These are phyloP conservation scores for Trypanosoma cruzi DNA, from an alignment of 208 protist species.

Conservation along the genomic window DNA sequence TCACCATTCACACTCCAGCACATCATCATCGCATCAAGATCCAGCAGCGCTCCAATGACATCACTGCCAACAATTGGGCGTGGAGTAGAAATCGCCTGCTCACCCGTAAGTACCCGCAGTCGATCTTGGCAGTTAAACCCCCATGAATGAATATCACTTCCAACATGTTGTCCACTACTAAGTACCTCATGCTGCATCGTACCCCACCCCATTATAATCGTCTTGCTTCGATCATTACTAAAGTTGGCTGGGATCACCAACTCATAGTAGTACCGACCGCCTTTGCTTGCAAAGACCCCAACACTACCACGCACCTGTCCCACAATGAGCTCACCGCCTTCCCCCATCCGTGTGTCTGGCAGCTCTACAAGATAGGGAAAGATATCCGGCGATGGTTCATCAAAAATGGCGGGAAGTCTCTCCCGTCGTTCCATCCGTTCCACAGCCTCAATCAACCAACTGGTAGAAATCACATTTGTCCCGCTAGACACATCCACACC, in stretches of 20 bases:
- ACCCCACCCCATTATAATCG: conserved; percentile 88
- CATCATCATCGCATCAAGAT: conserved; percentile 85
- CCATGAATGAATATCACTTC: conserved; percentile 88
- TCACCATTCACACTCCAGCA: conserved; percentile 89
- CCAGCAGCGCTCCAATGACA: conserved; percentile 80
- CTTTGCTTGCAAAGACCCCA: conserved; percentile 53
- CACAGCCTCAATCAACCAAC: conserved; percentile 58
- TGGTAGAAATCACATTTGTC: conserved; percentile 50
- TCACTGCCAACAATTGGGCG: conserved; percentile 58
- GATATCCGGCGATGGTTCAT: conserved; percentile 34
- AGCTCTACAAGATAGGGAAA: conserved; percentile 79
- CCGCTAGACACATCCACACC: conserved; percentile 41
- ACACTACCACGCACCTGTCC: conserved; percentile 89
- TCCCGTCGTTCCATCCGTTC: conserved; percentile 52
- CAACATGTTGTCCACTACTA: conserved; percentile 81
- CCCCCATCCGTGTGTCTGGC: conserved; percentile 67
- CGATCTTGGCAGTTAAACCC: conserved; percentile 87
- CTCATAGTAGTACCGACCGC: conserved; percentile 84
- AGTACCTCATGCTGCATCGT: conserved; percentile 86
- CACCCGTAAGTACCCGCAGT: conserved; percentile 68
- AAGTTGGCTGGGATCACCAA: conserved; percentile 65
- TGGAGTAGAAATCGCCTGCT: conserved; percentile 59
- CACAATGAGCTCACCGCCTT: conserved; percentile 71
- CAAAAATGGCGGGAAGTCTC: conserved; percentile 58
- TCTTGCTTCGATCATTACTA: conserved; percentile 35